These are phyloP conservation scores for Phlebiopsis flavidoalba DNA, from an alignment of 768 basidiomycete genomes.

Conservation along the genomic window DNA sequence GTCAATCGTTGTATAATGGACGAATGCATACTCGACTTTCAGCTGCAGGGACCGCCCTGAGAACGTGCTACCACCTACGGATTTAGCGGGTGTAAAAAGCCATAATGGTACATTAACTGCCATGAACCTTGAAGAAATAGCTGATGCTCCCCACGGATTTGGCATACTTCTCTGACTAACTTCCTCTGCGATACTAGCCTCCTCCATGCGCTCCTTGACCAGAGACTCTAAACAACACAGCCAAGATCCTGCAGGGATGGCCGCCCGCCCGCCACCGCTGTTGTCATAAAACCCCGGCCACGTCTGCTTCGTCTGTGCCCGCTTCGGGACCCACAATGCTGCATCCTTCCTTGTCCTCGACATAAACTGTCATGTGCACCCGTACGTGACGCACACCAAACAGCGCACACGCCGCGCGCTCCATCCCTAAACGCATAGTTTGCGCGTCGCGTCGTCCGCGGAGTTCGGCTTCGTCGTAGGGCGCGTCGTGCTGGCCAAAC, in stretches of 20 bases:
- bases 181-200: conserved; percentile 75
- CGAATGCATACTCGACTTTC: conserved; percentile 64
- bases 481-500: conserved; percentile 49
- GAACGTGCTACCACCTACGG: conserved; percentile 37
- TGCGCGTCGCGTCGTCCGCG: conserved; percentile 28
- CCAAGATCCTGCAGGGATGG: conserved; percentile 68
- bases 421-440: conserved; percentile 86
- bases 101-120: background rate
- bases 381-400: conserved; percentile 91
- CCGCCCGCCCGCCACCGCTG: conserved; percentile 77
- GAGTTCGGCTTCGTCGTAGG: conserved; percentile 23
- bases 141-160: conserved; percentile 65
- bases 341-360: conserved; percentile 38
- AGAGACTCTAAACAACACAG: conserved; percentile 67
- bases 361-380: conserved; percentile 87
- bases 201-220: conserved; percentile 91
- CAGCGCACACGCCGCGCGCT: conserved; percentile 81
- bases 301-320: conserved; percentile 84
- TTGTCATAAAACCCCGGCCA: conserved; percentile 91
- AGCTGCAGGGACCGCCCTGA: conserved; percentile 78
- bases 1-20: background rate
- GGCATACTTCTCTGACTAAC: conserved; percentile 55
- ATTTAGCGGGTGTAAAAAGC: background rate
- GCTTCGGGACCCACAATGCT: conserved; percentile 85
- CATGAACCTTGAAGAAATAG: conserved; percentile 77